Evolutionary conservation across 1,284 basidiomycete genomes (phyloP), one percentile per base, ranked within the genome.

Genomic region (Rhodofomes roseus): DNA sequence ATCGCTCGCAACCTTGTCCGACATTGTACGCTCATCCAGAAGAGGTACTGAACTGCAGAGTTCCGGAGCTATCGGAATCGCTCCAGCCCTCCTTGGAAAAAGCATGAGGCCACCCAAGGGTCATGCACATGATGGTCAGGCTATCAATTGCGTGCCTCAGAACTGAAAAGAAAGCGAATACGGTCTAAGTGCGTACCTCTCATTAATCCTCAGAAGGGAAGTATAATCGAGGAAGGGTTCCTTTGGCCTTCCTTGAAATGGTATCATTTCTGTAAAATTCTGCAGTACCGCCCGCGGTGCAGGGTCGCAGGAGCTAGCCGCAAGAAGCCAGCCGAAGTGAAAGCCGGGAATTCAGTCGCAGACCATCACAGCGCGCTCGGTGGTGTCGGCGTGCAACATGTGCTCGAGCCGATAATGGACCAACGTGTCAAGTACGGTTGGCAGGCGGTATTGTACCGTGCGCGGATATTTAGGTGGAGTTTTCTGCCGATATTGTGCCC

Each of bases 1-100:
- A 52, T 52, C 50, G 29, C 50, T 52, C 50, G 29, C 50, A 52
- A 52, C 50, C 50, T 52, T 52, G 50, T 36, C 31, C 50, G 50
- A 52, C 50, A n/a, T 52, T 52, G 20, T 52, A 37, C 11, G 50
- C 22, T 36, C 50, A n/a, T 52, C 31, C 34, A 8, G 8, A 52
- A 12, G 9, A 8, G 20, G 29, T 9, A 34, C n/a, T 14, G 22
- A n/a, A n/a, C n/a, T n/a, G n/a, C n/a, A n/a, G n/a, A n/a, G n/a
- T n/a, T n/a, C n/a, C n/a, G n/a, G n/a, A n/a, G n/a, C n/a, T n/a
- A n/a, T n/a, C n/a, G n/a, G n/a, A n/a, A n/a, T n/a, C n/a, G n/a
- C n/a, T n/a, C n/a, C n/a, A n/a, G n/a, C n/a, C n/a, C n/a, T n/a
- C n/a, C n/a, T n/a, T n/a, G n/a, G n/a, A n/a, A n/a, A n/a, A n/a